Evolutionary conservation across 306 rosid genomes (phyloP), one percentile per base, ranked within the genome.

Genomic region (Vigna nakashimae): DNA sequence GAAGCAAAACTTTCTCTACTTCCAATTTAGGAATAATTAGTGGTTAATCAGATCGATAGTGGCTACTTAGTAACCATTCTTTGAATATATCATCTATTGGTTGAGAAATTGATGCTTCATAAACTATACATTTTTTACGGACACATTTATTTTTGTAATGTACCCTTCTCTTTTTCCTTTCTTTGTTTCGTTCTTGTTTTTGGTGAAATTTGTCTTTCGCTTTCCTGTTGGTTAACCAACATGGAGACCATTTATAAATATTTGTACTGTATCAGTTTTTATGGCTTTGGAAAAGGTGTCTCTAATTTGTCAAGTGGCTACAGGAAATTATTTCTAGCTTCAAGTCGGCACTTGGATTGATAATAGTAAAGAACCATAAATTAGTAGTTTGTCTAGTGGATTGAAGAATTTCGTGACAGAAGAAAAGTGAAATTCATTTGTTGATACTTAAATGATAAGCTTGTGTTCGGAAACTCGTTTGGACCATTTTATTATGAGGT

Each of bases 81-180:
- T 59, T 50, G 66, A 81, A 18, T 20, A 55, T 55, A 42, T 7
- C 30, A 52, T 71, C 73, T 52, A 66, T 53, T 48, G 43, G 53
- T 71, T 82, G 79, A 82, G 65, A 68, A 17, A 65, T 71, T 64
- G 22, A 67, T 77, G 56, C 32, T 71, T 82, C 70, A 40, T 34
- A 30, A 20, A 71, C 64, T 40, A 64, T 57, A 60, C 51, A 70
- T 20, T 6, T 22, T 64, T 76, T 30, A 55, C 28, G 4, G 9
- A 59, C 57, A 38, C 6, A 9, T 46, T 69, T 34, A 70, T 71
- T 13, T 7, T 22, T 36, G 28, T 46, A 28, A 28, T 50, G 69
- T 50, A 46, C n/a, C 4, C 2, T 0, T n/a, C 3, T 63, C 22
- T 72, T 9, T 26, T 32, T 14, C 30, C 24, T 1, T 62, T 46